These are phyloP conservation scores for Chloropicon primus DNA, from an alignment of 139 green algal species.

Conservation along the genomic window DNA sequence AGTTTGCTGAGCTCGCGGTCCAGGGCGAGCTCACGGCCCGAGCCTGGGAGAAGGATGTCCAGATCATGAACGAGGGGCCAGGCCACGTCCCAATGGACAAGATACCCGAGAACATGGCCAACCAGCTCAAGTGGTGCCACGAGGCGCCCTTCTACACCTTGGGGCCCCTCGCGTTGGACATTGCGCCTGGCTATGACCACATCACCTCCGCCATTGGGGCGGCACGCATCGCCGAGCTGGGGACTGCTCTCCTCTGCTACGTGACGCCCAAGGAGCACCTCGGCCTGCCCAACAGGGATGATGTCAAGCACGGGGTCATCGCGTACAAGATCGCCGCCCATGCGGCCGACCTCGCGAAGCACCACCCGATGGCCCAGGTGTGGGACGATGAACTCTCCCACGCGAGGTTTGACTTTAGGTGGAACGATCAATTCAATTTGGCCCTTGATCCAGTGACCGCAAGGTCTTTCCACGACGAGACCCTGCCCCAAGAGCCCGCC, in stretches of 20 bases:
- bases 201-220: constrained; percentile 93
- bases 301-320: constrained; percentile 85
- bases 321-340: constrained; percentile 97
- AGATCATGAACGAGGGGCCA: constrained; percentile 95
- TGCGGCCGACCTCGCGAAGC: constrained; percentile 87
- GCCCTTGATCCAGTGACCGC: constrained; percentile 80
- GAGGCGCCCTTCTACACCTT: constrained; percentile 97
- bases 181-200: constrained; percentile 93
- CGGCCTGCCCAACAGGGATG: constrained; percentile 76
- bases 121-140: constrained; percentile 12
- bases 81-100: constrained; percentile 93
- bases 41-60: constrained; percentile 83
- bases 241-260: constrained; percentile 92
- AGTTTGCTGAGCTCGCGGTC: constrained; percentile 90
- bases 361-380: constrained; percentile 62
- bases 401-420: constrained; percentile 93
- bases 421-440: constrained; percentile 91
- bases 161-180: constrained; percentile 87
- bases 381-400: constrained; percentile 79
- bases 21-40: constrained; percentile 86
- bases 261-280: constrained; percentile 98
- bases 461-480: constrained; percentile 67
- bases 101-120: constrained; percentile 72
- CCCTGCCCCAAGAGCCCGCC: constrained; percentile 60
- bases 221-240: constrained; percentile 76